Evolutionary conservation across 2,329 filamentous ascomycete species (phyloP).

Genomic region (Lachnellula willkommii): DNA sequence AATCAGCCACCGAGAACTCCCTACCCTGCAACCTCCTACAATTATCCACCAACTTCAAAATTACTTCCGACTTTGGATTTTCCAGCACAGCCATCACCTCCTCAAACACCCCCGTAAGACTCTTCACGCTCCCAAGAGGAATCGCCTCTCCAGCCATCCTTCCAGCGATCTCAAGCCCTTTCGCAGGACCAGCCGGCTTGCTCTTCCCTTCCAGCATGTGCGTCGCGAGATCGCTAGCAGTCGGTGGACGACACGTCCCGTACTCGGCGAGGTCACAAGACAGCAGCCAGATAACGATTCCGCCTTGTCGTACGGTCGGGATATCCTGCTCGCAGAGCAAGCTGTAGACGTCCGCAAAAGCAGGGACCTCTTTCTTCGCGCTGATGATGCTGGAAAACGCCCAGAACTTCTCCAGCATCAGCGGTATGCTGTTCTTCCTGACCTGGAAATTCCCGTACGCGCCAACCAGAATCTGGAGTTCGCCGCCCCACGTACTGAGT

Average conservation of each 20-base stretch:
- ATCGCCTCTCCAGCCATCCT: not conserved
- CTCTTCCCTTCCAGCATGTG: conserved; percentile 2
- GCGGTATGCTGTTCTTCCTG: not conserved
- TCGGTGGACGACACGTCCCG: conserved; percentile 3
- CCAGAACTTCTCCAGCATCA: conserved; percentile 8
- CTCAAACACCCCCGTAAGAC: not conserved
- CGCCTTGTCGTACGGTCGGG: not conserved
- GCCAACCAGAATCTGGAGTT: not conserved
- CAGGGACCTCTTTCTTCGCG: not conserved
- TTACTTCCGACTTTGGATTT: conserved; percentile 29
- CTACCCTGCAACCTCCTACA: conserved; percentile 6
- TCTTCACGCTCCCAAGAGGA: not conserved
- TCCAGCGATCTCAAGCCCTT: not conserved
- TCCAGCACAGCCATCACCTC: conserved; percentile 1
- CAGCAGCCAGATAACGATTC: conserved; percentile 8
- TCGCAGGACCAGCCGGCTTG: conserved; percentile 3
- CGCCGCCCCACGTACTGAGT: too few relatives aligned
- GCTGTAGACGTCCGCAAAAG: conserved; percentile 3
- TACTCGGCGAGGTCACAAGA: conserved; percentile 10
- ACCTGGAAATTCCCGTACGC: conserved; percentile 10
- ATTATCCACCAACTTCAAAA: not conserved
- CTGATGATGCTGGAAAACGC: too few relatives aligned
- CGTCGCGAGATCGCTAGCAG: not conserved
- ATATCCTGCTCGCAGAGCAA: conserved; percentile 1
- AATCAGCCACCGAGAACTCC: conserved; percentile 2